Evolutionary conservation across 2,329 filamentous ascomycete genomes (phyloP), one percentile per base, ranked within the genome.

Genomic region (Colletotrichum magnum): DNA sequence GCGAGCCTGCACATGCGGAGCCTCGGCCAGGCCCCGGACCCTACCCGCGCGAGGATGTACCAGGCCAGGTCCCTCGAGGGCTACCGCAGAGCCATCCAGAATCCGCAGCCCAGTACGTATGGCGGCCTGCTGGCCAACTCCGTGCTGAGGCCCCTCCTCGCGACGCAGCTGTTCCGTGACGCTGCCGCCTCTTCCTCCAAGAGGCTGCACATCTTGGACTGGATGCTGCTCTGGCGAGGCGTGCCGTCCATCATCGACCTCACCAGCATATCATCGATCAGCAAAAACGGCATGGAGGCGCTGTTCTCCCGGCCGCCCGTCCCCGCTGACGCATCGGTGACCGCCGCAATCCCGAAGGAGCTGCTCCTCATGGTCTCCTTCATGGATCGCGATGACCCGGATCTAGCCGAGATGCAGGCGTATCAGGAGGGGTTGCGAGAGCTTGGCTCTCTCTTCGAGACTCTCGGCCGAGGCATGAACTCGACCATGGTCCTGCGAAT

Each of bases 151-250:
- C 83, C 83, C 41, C 85, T 81, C 6, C 77, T 88, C 15, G 83
- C 85, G 15, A 84, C 85, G 4, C 79, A 86, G 59, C 78, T 77
- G 56, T 88, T 89, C 73, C 81, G 85, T 3, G 84, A 86, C n/a
- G 75, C 78, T 10, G 32, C 32, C 32, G 32, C 32, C 7, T 36
- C 32, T 0, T 78, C 83, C 58, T 74, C 75, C 24, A 79, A 77
- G 47, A 79, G 81, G 2, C 79, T 88, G 3, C 87, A 84, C 72
- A 82, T 88, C 26, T 74, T 88, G 50, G 83, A 88, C 73, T 89
- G 87, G 86, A 85, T 88, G 76, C 72, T 82, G 3, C 79, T 89
- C 13, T 89, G 86, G 86, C 79, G 82, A 12, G 87, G 87, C 6
- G 88, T 85, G 21, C 80, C 84, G 39, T 74, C 85, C 10, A 85